Conservation (phyloP, 2,329 filamentous ascomycete species). For the Didymella lethalis region DNA sequence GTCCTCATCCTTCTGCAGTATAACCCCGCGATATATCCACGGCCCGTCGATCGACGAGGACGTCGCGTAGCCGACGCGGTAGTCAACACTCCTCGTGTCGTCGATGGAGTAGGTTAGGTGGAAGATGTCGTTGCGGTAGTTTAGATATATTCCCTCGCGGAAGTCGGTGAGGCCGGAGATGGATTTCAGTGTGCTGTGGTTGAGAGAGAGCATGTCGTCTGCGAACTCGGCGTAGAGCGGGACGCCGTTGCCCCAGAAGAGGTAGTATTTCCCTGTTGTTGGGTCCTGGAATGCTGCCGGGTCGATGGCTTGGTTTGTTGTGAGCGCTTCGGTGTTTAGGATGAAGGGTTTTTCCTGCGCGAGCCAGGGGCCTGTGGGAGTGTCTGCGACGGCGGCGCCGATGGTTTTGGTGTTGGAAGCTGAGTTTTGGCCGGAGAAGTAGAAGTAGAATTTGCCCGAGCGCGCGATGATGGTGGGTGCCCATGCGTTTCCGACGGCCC, state of each 20-base stretch:
- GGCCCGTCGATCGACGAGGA: slow-evolving; percentile 31
- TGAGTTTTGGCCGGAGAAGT: slow-evolving; percentile 40
- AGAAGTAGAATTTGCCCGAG: slow-evolving; percentile 38
- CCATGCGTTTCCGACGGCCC: slow-evolving; percentile 41
- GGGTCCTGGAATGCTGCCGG: slow-evolving; percentile 37
- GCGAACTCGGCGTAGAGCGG: slow-evolving; percentile 34
- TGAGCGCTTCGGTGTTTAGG: slow-evolving; percentile 36
- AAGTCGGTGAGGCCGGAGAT: slow-evolving; percentile 34
- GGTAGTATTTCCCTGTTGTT: slow-evolving; percentile 36
- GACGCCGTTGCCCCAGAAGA: slow-evolving; percentile 39
- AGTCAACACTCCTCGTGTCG: slow-evolving; percentile 39
- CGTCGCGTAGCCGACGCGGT: slow-evolving; percentile 41
- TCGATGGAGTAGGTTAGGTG: slow-evolving; percentile 43
- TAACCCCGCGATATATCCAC: slow-evolving; percentile 36
- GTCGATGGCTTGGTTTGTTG: slow-evolving; percentile 38
- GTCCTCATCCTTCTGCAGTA: slow-evolving; percentile 34
- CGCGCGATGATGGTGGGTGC: slow-evolving; percentile 40
- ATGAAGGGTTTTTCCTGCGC: slow-evolving; percentile 40
- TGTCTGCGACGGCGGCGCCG: slow-evolving; percentile 37
- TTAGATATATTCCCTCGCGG: slow-evolving; percentile 39
- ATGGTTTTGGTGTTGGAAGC: slow-evolving; percentile 40
- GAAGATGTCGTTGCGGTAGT: slow-evolving; percentile 36
- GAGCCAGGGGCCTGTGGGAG: slow-evolving; percentile 35
- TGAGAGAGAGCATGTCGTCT: slow-evolving; percentile 36
- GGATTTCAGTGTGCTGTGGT: slow-evolving; percentile 21